Conservation (phyloP, 2,329 filamentous ascomycete genomes). For the Cladosporium velox region DNA sequence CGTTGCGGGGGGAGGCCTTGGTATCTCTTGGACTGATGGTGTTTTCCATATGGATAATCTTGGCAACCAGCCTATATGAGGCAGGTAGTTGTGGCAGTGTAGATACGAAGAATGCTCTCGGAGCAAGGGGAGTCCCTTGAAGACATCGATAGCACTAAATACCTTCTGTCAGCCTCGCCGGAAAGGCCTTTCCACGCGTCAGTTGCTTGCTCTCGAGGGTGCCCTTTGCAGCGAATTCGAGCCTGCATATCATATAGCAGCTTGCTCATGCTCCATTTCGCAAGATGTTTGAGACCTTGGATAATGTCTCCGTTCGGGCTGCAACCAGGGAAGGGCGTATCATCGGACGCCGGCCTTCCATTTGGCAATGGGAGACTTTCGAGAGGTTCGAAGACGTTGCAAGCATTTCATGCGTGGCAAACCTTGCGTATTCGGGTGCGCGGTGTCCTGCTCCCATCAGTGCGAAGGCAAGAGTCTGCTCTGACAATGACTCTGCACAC, state of each 20-base stretch:
- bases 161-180: background rate
- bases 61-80: constrained; percentile 16
- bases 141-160: background rate
- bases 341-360: background rate
- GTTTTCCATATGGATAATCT: constrained; percentile 5
- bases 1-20: constrained; percentile 14
- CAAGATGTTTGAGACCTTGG: background rate
- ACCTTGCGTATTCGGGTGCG: background rate
- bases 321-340: background rate
- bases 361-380: background rate
- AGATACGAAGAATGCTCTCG: background rate
- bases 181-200: background rate
- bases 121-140: background rate
- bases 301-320: background rate
- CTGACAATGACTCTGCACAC: background rate
- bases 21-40: background rate
- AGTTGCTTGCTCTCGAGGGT: background rate
- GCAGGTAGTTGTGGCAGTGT: constrained; percentile 3
- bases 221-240: background rate
- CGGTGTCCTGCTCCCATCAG: background rate
- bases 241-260: background rate
- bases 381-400: background rate
- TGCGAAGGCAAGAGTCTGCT: background rate
- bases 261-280: background rate
- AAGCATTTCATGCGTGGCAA: background rate